Conservation (phyloP, 768 basidiomycete genomes). For the Gyrodon lividus region DNA sequence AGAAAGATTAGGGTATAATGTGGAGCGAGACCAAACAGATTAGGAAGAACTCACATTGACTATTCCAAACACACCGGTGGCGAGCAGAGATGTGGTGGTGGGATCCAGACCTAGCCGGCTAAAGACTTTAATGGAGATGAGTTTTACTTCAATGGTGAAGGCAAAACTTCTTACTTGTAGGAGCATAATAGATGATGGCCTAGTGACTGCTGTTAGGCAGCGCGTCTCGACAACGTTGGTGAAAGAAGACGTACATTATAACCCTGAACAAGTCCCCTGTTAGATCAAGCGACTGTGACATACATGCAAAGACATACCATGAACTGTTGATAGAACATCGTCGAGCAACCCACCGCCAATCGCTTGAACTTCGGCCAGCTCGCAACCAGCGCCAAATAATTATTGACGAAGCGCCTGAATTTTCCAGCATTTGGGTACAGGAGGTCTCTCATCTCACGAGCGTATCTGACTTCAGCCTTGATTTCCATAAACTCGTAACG, state of each 20-base stretch:
- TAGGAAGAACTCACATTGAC: slow-evolving; percentile 23
- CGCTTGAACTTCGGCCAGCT: slow-evolving; percentile 34
- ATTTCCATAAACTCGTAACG: slow-evolving; percentile 41
- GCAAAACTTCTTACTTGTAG: neutral
- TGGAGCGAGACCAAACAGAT: neutral
- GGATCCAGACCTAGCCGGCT: slow-evolving; percentile 40
- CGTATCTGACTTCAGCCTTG: slow-evolving; percentile 34
- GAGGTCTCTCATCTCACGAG: slow-evolving; percentile 20
- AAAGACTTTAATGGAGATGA: slow-evolving; percentile 34
- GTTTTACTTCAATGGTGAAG: neutral
- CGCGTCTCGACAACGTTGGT: neutral
- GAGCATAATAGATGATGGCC: slow-evolving; percentile 31
- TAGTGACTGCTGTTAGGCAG: slow-evolving; percentile 10
- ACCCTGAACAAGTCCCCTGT: slow-evolving; percentile 17
- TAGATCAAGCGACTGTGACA: neutral
- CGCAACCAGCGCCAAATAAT: slow-evolving; percentile 25
- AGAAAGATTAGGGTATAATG: neutral
- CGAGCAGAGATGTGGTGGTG: slow-evolving; percentile 40
- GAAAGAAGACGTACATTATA: slow-evolving; percentile 20
- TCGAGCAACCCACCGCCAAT: slow-evolving; percentile 28
- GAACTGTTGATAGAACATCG: slow-evolving; percentile 35
- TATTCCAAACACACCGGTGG: slow-evolving; percentile 42
- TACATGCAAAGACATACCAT: slow-evolving; percentile 19
- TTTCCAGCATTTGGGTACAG: slow-evolving; percentile 23
- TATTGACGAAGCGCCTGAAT: slow-evolving; percentile 17